Evolutionary conservation across 1,284 basidiomycete species (phyloP), one percentile per base, ranked within the genome.

Genomic region (Tetrapyrgos nigripes): DNA sequence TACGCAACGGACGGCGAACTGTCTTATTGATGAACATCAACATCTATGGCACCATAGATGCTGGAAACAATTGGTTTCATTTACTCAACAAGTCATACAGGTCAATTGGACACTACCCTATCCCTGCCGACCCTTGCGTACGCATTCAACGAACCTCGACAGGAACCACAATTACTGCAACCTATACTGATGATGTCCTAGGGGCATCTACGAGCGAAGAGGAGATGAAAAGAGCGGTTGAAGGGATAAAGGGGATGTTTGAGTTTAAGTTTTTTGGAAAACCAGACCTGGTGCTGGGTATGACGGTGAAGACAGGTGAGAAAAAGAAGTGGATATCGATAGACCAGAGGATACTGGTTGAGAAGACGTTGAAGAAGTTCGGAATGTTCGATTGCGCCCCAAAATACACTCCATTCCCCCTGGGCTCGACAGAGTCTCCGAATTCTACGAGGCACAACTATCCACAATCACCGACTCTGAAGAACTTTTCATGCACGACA

Each of bases 321-420:
- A 35, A 43, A 1, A 19, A 10, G 1, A 26, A 26, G n/a, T 23
- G 3, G 10, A 56, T 56, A 8, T 56, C 55, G 9, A 35, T 56
- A 2, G 33, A 56, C 26, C 55, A 56, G 28, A 3, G 35, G 24
- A 19, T 19, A n/a, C 55, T 56, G 17, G 50, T 56, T 21, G 2
- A 26, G 4, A 43, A 49, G 17, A 40, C 24, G 1, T 3, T 56
- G 3, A 21, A 50, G 24, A 4, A 13, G n/a, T 50, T 24, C 11
- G 17, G 24, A 11, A 49, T 56, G 55, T 14, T 6, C 3, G 33
- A 21, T n/a, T 56, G 31, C 13, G 60, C 57, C 19, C 63, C 66
- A 0, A 58, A 59, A 31, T 43, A 57, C 1, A 70, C 67, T 0
- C 68, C 69, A 26, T 48, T 69, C 1, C 66, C 45, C 31, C 31